A percentile compares a stretch with the other conserved stretches of the same genome.
These are phyloP conservation scores for Arabidopsis hybrid DNA, from an alignment of 441 rosid genomes.

Conservation along the genomic window DNA sequence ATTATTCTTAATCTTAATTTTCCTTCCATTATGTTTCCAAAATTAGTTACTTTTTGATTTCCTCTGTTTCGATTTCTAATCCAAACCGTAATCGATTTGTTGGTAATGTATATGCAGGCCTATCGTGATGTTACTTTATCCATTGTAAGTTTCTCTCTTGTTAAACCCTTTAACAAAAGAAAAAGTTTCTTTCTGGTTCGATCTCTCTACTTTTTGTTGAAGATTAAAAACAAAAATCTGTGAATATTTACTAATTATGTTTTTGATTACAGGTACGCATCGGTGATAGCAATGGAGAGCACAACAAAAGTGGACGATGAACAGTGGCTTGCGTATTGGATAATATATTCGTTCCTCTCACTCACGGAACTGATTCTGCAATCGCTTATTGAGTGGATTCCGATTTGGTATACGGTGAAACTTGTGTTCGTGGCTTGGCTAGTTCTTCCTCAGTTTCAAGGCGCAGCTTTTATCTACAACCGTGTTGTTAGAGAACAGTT, in stretches of 20 bases:
- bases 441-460: conserved; percentile 81
- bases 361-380: conserved; percentile 76
- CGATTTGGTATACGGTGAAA: conserved; percentile 82
- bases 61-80: not conserved
- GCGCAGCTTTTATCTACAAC: conserved; percentile 87
- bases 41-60: not conserved
- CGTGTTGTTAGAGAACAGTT: conserved; percentile 66
- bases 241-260: too few relatives aligned
- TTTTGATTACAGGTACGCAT: conserved; percentile 62
- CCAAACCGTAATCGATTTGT: not conserved
- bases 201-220: not conserved
- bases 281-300: conserved; percentile 85
- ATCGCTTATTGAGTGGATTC: conserved; percentile 77
- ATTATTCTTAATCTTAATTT: not conserved
- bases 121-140: conserved; percentile 77
- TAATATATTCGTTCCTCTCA: conserved; percentile 78
- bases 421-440: conserved; percentile 70
- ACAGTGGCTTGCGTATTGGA: conserved; percentile 99
- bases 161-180: too few relatives aligned
- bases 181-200: not conserved
- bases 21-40: too few relatives aligned
- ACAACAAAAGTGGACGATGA: conserved; percentile 73
- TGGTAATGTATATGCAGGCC: conserved; percentile 58
- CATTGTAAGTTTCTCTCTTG: conserved; percentile 59
- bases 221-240: not conserved